Conservation (phyloP, 345 rosid genomes). For the Ceriops decandra region DNA sequence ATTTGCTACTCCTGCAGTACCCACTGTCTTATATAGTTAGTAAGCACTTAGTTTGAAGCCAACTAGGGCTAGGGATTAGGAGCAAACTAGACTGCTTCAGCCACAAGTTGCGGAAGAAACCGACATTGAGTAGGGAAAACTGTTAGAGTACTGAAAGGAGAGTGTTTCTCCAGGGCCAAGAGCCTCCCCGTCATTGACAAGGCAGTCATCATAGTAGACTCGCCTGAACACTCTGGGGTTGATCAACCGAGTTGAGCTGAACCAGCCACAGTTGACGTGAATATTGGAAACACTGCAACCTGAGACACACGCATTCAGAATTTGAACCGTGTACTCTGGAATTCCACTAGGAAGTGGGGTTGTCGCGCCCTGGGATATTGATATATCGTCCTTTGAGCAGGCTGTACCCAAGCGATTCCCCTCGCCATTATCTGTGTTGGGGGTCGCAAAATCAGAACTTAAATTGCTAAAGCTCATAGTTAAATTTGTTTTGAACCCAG, state of each 20-base stretch:
- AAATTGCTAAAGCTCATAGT: too few species aligned
- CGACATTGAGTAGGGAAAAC: constrained; percentile 55
- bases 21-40: too few species aligned
- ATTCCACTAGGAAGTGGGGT: constrained; percentile 60
- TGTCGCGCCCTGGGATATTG: constrained; percentile 50
- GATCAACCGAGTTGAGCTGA: constrained; percentile 54
- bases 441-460: not conserved
- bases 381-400: constrained; percentile 65
- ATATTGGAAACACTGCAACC: constrained; percentile 58
- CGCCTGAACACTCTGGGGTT: constrained; percentile 59
- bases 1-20: not conserved
- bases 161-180: constrained; percentile 56
- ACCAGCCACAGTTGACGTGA: constrained; percentile 71
- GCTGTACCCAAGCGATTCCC: constrained; percentile 43
- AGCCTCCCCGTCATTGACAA: constrained; percentile 29
- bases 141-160: constrained; percentile 63
- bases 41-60: not conserved
- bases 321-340: constrained; percentile 58
- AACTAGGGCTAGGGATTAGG: not conserved
- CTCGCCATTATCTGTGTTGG: constrained; percentile 21
- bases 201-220: constrained; percentile 41
- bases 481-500: too few species aligned
- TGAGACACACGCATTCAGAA: constrained; percentile 43
- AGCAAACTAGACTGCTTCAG: constrained; percentile 16
- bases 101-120: constrained; percentile 52